phyloP scores from a whole-genome alignment of 116 monocot species.

The Trichopus zeylanicus region DNA sequence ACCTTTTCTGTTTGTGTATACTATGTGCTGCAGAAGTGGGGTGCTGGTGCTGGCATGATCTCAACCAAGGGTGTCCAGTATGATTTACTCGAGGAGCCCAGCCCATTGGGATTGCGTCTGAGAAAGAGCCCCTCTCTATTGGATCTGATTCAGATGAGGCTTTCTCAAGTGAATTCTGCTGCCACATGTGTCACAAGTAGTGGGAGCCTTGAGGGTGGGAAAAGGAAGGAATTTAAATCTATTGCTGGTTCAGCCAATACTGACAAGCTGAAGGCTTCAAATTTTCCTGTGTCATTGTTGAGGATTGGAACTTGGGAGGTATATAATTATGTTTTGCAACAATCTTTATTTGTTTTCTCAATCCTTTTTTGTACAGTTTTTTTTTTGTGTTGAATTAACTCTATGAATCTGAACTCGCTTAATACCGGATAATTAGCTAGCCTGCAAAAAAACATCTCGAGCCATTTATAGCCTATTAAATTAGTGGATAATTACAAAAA shows the following conservation, averaged over 20 bases:
- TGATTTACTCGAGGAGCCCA: slow-evolving; percentile 71
- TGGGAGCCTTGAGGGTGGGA: slow-evolving; percentile 23
- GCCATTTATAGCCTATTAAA: not conserved
- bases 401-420: not conserved
- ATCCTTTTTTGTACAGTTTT: not conserved
- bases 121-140: slow-evolving; percentile 87
- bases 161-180: slow-evolving; percentile 33
- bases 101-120: slow-evolving; percentile 73
- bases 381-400: not conserved
- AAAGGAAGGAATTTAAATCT: slow-evolving; percentile 42
- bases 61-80: slow-evolving; percentile 23
- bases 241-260: slow-evolving; percentile 22
- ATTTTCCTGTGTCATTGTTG: slow-evolving; percentile 81
- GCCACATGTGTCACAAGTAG: slow-evolving; percentile 5
- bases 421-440: not conserved
- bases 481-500: not conserved
- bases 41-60: not conserved
- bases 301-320: slow-evolving; percentile 95
- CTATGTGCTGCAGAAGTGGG: slow-evolving; percentile 7
- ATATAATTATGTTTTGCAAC: slow-evolving; percentile 1
- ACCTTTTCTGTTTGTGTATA: not conserved
- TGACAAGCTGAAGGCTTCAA: slow-evolving; percentile 94
- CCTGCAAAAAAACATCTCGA: not conserved
- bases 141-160: slow-evolving; percentile 83
- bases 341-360: not conserved